phyloP scores from a whole-genome alignment of 2,329 filamentous ascomycete species.

The Hypoxylon sp. region DNA sequence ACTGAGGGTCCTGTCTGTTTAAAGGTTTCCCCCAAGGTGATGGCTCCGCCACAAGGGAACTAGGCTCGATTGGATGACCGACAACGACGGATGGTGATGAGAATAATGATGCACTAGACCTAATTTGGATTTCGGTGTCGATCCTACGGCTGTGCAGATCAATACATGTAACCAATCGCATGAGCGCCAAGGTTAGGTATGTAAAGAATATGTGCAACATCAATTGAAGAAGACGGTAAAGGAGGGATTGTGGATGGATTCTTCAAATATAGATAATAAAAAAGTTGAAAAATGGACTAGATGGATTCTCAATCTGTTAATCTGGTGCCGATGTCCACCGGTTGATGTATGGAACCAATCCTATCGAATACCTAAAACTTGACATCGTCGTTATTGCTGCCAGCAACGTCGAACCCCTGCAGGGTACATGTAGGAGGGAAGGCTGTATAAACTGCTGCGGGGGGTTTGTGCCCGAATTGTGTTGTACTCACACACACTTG shows the following conservation, averaged over 20 bases:
- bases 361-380: slow-evolving; percentile 18
- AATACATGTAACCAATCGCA: slow-evolving; percentile 22
- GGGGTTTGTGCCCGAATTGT: slow-evolving; percentile 33
- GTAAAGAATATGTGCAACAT: slow-evolving; percentile 24
- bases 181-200: slow-evolving; percentile 4
- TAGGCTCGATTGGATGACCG: slow-evolving; percentile 52
- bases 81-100: slow-evolving; percentile 34
- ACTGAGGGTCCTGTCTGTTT: slow-evolving; percentile 36
- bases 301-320: slow-evolving; percentile 14
- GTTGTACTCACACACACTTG: slow-evolving; percentile 32
- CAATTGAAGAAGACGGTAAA: slow-evolving; percentile 1
- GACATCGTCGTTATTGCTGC: slow-evolving; percentile 6
- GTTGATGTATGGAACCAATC: neutral
- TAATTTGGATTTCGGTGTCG: slow-evolving; percentile 46
- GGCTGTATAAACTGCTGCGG: slow-evolving; percentile 33
- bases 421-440: neutral
- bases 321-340: slow-evolving; percentile 3
- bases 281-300: slow-evolving; percentile 15
- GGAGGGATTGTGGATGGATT: neutral
- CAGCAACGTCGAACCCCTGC: slow-evolving; percentile 14
- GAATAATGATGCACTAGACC: slow-evolving; percentile 42
- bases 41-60: slow-evolving; percentile 44
- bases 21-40: slow-evolving; percentile 34
- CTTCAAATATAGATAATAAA: slow-evolving; percentile 11
- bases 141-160: slow-evolving; percentile 36